These are phyloP conservation scores for Begonia masoniana DNA, from an alignment of 306 rosid species.

Conservation along the genomic window DNA sequence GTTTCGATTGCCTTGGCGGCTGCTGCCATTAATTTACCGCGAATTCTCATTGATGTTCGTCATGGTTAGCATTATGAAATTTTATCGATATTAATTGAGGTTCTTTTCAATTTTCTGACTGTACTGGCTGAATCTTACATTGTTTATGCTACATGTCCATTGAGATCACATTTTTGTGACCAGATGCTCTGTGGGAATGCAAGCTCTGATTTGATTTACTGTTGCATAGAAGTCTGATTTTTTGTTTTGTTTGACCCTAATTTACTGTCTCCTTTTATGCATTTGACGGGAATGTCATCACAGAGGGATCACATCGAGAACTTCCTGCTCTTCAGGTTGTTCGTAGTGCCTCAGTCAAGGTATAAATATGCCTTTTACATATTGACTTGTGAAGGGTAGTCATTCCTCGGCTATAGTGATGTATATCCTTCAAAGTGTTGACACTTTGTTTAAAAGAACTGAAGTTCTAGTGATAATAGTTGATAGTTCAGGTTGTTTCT, in stretches of 20 bases:
- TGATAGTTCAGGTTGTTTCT: too few relatives aligned
- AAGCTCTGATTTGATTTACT: too few relatives aligned
- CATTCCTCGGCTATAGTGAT: not conserved
- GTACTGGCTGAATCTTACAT: too few relatives aligned
- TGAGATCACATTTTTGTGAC: too few relatives aligned
- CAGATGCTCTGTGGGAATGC: too few relatives aligned
- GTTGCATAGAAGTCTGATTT: too few relatives aligned
- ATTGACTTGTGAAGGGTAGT: too few relatives aligned
- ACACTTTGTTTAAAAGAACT: not conserved
- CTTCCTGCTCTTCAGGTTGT: conserved; percentile 75
- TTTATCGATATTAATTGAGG: too few relatives aligned
- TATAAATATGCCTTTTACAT: conserved; percentile 7
- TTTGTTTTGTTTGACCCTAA: conserved; percentile 2
- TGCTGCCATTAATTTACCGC: conserved; percentile 71
- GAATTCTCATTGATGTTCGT: conserved; percentile 74
- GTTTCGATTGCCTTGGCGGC: conserved; percentile 69
- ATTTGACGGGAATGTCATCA: not conserved
- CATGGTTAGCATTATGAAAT: conserved; percentile 42
- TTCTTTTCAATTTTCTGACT: not conserved
- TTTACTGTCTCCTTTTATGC: not conserved
- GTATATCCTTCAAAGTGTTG: not conserved
- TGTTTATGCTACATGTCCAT: too few relatives aligned
- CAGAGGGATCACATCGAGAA: conserved; percentile 95
- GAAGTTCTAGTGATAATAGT: too few relatives aligned
- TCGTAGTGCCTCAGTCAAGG: conserved; percentile 61